A percentile compares a stretch with the other conserved stretches of the same genome.
Conservation (phyloP, 2,329 filamentous ascomycete genomes). For the Chrysosporium keratinophilum region DNA sequence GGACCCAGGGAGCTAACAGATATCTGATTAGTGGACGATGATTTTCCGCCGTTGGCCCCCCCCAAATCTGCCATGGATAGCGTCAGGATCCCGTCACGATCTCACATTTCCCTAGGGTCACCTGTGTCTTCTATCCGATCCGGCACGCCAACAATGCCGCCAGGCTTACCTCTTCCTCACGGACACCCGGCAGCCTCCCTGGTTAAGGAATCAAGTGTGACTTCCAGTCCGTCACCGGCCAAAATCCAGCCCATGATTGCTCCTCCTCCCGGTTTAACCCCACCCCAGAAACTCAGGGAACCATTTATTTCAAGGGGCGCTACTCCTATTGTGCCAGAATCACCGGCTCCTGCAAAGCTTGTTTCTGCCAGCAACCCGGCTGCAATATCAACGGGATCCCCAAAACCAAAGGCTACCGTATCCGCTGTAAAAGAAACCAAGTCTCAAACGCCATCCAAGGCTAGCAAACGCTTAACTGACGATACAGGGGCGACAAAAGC, state of each 20-base stretch:
- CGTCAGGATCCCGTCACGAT: constrained; percentile 29
- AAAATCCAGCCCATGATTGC: constrained; percentile 10
- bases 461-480: not conserved
- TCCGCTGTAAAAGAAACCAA: constrained; percentile 17
- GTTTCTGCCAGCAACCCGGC: constrained; percentile 25
- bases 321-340: constrained; percentile 21
- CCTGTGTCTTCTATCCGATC: constrained; percentile 21
- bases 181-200: constrained; percentile 30
- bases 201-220: constrained; percentile 24
- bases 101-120: constrained; percentile 26
- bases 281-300: constrained; percentile 22
- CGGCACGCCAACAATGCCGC: constrained; percentile 33
- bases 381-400: constrained; percentile 35
- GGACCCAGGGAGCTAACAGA: constrained; percentile 22
- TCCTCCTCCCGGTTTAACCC: constrained; percentile 24
- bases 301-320: constrained; percentile 19
- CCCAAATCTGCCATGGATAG: constrained; percentile 26
- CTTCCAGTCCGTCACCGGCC: constrained; percentile 11
- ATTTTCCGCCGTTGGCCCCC: constrained; percentile 38
- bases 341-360: constrained; percentile 18
- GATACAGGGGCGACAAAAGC: not conserved
- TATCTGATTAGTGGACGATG: constrained; percentile 30
- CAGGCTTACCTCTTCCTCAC: constrained; percentile 35
- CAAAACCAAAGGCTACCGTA: constrained; percentile 25
- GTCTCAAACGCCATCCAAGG: constrained; percentile 11